Conservation (phyloP, 768 basidiomycete genomes). For the Suillus subalutaceus region DNA sequence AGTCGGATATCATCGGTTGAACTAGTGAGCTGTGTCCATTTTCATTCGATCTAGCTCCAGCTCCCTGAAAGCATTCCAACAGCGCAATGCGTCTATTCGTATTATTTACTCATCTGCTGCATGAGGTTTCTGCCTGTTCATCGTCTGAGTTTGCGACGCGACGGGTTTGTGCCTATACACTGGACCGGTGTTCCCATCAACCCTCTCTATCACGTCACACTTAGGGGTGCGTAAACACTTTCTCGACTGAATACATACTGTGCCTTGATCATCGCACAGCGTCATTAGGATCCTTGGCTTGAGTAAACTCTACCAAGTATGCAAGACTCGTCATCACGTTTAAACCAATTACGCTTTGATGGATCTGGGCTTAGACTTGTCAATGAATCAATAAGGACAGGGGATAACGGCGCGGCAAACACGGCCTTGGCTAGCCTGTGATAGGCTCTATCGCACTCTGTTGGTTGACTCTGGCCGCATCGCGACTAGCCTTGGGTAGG, state of each 20-base stretch:
- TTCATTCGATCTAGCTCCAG: conserved; percentile 3
- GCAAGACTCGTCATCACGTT: neutral
- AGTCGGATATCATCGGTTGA: neutral
- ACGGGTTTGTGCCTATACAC: neutral
- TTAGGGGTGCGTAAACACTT: neutral
- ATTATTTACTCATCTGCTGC: conserved; percentile 1
- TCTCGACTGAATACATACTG: neutral
- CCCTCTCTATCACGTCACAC: neutral
- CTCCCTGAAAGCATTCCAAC: neutral
- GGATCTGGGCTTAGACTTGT: neutral
- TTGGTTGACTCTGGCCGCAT: neutral
- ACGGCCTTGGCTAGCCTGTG: neutral
- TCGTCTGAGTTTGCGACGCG: conserved; percentile 2
- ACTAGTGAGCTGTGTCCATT: neutral
- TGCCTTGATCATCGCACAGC: neutral
- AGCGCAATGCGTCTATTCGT: neutral
- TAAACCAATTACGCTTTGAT: neutral
- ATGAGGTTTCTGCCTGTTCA: conserved; percentile 6
- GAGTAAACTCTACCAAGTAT: neutral
- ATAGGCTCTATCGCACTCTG: neutral
- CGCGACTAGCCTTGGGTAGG: neutral
- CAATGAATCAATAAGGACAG: neutral
- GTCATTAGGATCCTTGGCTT: neutral
- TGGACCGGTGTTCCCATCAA: neutral
- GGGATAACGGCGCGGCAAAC: neutral